Evolutionary conservation across 2,329 filamentous ascomycete genomes (phyloP).

Genomic region (Myriosclerotinia duriaeana): DNA sequence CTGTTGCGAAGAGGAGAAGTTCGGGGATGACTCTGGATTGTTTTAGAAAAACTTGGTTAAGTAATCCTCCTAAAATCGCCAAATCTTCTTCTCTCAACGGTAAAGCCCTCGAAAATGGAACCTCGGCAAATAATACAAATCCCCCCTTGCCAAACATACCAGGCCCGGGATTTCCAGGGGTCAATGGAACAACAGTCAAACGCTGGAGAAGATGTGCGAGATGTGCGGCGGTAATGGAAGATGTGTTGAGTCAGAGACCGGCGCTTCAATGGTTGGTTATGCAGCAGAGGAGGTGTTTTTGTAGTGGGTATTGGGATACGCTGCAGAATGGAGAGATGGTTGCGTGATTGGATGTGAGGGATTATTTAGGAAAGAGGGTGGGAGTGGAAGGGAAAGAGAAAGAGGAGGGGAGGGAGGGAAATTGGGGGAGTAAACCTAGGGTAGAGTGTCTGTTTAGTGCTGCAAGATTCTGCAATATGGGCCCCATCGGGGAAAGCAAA

Average conservation of each 20-base stretch:
- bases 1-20: slow-evolving; percentile 28
- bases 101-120: slow-evolving; percentile 1
- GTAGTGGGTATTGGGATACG: slow-evolving; percentile 41
- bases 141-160: not conserved
- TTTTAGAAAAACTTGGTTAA: slow-evolving; percentile 38
- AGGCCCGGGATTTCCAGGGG: not conserved
- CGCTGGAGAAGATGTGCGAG: slow-evolving; percentile 41
- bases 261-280: slow-evolving; percentile 41
- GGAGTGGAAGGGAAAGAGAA: no score
- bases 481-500: no score
- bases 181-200: slow-evolving; percentile 8
- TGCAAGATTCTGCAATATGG: no score
- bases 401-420: no score
- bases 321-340: slow-evolving; percentile 34
- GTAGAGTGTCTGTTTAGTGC: no score
- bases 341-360: no score
- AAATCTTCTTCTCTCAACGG: not conserved
- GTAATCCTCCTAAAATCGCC: slow-evolving; percentile 29
- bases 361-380: no score
- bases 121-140: not conserved
- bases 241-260: slow-evolving; percentile 37
- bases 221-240: slow-evolving; percentile 41
- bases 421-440: no score
- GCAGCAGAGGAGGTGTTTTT: slow-evolving; percentile 41
- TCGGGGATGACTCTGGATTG: slow-evolving; percentile 37